Base-by-base conservation (phyloP, 768 basidiomycete species). In the Tricholoma flavovirens region DNA sequence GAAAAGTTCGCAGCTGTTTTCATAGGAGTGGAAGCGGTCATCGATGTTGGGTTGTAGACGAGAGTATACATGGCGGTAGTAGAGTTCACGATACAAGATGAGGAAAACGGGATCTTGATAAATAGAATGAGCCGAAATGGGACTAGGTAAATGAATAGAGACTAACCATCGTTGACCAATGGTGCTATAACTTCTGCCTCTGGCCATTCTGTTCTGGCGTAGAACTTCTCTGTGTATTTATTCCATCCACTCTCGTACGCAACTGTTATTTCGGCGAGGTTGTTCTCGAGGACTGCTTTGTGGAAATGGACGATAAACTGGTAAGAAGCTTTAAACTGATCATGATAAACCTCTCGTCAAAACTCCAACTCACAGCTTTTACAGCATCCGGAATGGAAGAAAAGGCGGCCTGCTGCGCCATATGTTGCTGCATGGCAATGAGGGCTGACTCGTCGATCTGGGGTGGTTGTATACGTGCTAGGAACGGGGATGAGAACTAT, bases 161-260 rank as follows among this genome's bases (percentile, higher is more conserved):
- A 68, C 85, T 57, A 53, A 90, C 90, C 93, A 70, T 97, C 92
- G 66, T 93, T 88, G 55, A 98, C 94, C 60, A 99, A 77, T 5
- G 93, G 93, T 4, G 94, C 89, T 65, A 99, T 93, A 58, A 93
- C 75, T 75, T 99, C 96, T 5, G 93, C 94, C 68, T 98, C 94
- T 0, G 96, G 96, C 96, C 96, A 98, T 69, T 99, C 96, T 2
- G 85, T 86, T 69, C 88, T 91, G 5, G 92, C 71, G 66, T 97
- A 99, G 76, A 88, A 94, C 75, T 95, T 94, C 76, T 97, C 92
- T 0, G 96, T 97, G 67, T 95, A 85, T 59, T 90, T 87, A 73
- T 94, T 96, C 95, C 95, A 99, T 5, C 94, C 94, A 51, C 88
- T 92, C 75, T 98, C 95, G 67, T 99, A 99, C 51, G 94, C 92